Conservation (phyloP, 306 rosid genomes). For the Dalbergia cochinchinensis region DNA sequence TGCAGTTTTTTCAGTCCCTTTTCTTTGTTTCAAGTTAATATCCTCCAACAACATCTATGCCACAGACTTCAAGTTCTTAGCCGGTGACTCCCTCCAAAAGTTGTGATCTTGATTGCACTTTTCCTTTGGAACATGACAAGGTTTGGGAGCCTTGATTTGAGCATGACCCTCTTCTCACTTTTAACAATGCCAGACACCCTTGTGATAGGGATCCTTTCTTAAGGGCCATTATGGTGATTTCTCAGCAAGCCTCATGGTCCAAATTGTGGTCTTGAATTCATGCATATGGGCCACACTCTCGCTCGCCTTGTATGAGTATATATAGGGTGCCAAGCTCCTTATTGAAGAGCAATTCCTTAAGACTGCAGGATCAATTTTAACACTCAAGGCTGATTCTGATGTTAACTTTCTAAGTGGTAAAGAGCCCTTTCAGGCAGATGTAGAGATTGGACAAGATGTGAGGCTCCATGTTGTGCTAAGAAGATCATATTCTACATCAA, state of each 20-base stretch:
- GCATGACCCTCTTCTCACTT: conserved; percentile 75
- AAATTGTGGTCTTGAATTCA: conserved; percentile 71
- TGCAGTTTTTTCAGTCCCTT: conserved; percentile 40
- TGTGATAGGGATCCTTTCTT: conserved; percentile 76
- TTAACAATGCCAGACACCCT: conserved; percentile 87
- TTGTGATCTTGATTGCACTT: conserved; percentile 23
- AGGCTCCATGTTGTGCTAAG: conserved; percentile 74
- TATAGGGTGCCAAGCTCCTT: conserved; percentile 74
- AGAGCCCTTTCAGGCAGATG: conserved; percentile 67
- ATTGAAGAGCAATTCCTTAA: conserved; percentile 75
- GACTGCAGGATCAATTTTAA: conserved; percentile 64
- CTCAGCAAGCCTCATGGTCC: conserved; percentile 70
- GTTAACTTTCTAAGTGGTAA: conserved; percentile 71
- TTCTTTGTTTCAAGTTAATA: conserved; percentile 40
- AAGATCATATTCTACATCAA: conserved; percentile 57
- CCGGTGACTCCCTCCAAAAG: conserved; percentile 48
- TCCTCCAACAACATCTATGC: conserved; percentile 41
- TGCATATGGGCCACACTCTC: conserved; percentile 77
- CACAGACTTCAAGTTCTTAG: conserved; percentile 42
- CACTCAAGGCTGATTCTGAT: conserved; percentile 69
- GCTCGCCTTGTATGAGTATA: conserved; percentile 75
- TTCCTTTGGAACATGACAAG: conserved; percentile 47
- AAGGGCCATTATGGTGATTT: conserved; percentile 78
- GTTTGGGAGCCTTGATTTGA: conserved; percentile 69
- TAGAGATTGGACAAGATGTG: conserved; percentile 75